Evolutionary conservation across 108 stramenopile genomes (phyloP).

Genomic region (Schizochytrium sp.): DNA sequence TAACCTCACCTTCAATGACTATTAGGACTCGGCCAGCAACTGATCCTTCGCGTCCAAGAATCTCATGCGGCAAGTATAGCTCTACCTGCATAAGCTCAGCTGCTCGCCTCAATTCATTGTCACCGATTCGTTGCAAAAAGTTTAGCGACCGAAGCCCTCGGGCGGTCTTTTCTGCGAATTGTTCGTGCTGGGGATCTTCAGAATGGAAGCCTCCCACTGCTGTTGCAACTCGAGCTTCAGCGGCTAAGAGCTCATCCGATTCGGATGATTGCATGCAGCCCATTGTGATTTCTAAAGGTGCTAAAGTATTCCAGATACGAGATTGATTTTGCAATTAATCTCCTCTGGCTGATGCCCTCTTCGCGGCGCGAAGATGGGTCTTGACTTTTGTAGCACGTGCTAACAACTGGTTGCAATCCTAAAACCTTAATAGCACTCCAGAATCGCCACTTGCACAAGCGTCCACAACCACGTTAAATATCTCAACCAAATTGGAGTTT

Average conservation of each 20-base stretch:
- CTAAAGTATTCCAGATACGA: too few relatives aligned
- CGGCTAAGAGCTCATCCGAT: conserved; percentile 14
- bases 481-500: too few relatives aligned
- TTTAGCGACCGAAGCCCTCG: conserved; percentile 5
- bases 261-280: neutral
- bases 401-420: too few relatives aligned
- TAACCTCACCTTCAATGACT: conserved; percentile 16
- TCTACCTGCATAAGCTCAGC: conserved; percentile 10
- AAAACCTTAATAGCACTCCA: too few relatives aligned
- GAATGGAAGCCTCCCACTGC: neutral
- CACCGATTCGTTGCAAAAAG: neutral
- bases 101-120: neutral
- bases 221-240: neutral
- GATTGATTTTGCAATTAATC: too few relatives aligned
- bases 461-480: too few relatives aligned
- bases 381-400: too few relatives aligned
- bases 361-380: too few relatives aligned
- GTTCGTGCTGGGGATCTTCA: neutral
- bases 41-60: neutral
- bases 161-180: neutral
- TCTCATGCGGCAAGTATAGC: neutral
- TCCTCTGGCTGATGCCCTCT: too few relatives aligned
- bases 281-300: neutral
- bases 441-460: too few relatives aligned
- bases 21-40: neutral